Conservation (phyloP, 108 stramenopile genomes). For the Pseudonitzschia multistriata region DNA sequence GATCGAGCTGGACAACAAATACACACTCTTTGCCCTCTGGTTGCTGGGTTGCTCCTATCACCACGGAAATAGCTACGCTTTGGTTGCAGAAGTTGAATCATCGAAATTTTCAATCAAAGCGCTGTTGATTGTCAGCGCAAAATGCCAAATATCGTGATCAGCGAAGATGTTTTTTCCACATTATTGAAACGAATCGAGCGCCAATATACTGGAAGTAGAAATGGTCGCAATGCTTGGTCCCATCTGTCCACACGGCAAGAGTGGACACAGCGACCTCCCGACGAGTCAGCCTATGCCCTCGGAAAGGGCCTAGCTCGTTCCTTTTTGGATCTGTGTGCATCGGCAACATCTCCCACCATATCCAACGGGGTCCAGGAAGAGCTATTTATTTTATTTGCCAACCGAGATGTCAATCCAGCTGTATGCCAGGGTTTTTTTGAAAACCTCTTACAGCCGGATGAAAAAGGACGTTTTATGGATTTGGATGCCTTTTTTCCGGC, state of each 20-base stretch:
- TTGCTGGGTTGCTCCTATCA: too few relatives aligned
- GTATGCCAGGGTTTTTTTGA: constrained; percentile 20
- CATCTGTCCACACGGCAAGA: background rate
- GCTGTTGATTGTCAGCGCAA: background rate
- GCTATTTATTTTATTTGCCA: constrained; percentile 14
- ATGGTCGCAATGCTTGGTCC: background rate
- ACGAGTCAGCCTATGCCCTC: constrained; percentile 30
- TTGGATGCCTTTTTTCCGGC: constrained; percentile 28
- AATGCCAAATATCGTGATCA: background rate
- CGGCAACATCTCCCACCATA: constrained; percentile 47
- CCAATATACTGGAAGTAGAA: constrained; percentile 7
- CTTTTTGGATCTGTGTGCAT: constrained; percentile 25
- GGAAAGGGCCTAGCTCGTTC: constrained; percentile 34
- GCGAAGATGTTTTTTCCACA: constrained; percentile 24
- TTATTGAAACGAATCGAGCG: constrained; percentile 34
- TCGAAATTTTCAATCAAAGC: too few relatives aligned
- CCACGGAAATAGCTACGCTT: too few relatives aligned
- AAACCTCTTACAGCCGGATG: constrained; percentile 3
- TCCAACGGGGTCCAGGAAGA: constrained; percentile 49
- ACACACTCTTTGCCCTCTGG: too few relatives aligned
- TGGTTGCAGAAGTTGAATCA: too few relatives aligned
- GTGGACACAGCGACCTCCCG: constrained; percentile 24
- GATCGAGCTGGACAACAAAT: too few relatives aligned
- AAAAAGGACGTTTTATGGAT: constrained; percentile 1
- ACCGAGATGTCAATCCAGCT: constrained; percentile 17